Evolutionary conservation across 108 stramenopile species (phyloP).

Genomic region (Schizochytrium sp.): DNA sequence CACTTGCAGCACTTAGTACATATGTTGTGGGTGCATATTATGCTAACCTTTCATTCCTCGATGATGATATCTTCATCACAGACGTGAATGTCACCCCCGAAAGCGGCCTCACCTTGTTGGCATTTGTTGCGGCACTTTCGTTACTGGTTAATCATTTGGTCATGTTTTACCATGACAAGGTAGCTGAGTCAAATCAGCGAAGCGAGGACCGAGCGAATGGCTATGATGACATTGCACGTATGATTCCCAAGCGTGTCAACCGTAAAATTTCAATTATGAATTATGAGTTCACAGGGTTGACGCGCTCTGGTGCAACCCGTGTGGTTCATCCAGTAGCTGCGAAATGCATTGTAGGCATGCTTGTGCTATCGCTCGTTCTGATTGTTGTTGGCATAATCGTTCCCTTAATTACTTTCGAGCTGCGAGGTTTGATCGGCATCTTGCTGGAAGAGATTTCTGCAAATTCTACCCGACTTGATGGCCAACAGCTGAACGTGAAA

Average conservation of each 20-base stretch:
- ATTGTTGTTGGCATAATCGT: conserved; percentile 7
- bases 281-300: background rate
- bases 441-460: background rate
- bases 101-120: background rate
- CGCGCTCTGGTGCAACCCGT: background rate
- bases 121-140: conserved; percentile 35
- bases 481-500: background rate
- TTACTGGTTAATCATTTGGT: background rate
- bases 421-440: background rate
- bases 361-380: background rate
- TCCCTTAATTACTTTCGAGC: background rate
- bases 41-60: conserved; percentile 14
- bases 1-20: conserved; percentile 7
- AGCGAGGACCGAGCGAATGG: background rate
- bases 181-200: background rate
- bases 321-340: background rate
- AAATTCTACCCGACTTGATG: background rate
- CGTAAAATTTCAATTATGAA: background rate
- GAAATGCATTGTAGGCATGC: background rate
- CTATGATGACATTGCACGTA: background rate
- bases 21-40: conserved; percentile 34
- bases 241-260: background rate
- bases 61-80: conserved; percentile 1
- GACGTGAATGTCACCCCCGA: conserved; percentile 44
- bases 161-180: background rate